Evolutionary conservation across 2,329 filamentous ascomycete species (phyloP).

Genomic region (Fusarium ramigenum): DNA sequence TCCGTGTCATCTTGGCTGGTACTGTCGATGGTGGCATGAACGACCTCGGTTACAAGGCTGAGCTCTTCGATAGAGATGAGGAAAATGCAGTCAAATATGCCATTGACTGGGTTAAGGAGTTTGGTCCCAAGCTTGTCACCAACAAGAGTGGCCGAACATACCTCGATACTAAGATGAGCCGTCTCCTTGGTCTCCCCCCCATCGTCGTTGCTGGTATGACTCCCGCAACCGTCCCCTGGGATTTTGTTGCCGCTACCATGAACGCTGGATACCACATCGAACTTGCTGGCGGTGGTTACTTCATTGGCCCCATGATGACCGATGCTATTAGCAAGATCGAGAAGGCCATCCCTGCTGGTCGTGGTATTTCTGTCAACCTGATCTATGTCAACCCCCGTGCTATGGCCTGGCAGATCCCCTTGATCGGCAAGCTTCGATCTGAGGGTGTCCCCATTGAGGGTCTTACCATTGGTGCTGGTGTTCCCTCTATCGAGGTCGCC

Average conservation of each 20-base stretch:
- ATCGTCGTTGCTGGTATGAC: conserved; percentile 96
- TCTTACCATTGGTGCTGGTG: conserved; percentile 90
- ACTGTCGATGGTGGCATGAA: conserved; percentile 89
- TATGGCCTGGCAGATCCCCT: conserved; percentile 92
- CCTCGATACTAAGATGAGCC: conserved; percentile 96
- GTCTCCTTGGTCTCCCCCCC: conserved; percentile 83
- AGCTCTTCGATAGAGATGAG: conserved; percentile 95
- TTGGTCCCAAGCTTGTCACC: conserved; percentile 90
- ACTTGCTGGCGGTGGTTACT: conserved; percentile 89
- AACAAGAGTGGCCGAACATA: conserved; percentile 90
- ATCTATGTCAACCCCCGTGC: conserved; percentile 91
- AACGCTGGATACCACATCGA: conserved; percentile 95
- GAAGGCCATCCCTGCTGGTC: conserved; percentile 81
- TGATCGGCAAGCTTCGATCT: conserved; percentile 80
- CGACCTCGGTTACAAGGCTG: conserved; percentile 97
- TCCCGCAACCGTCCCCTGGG: conserved; percentile 86
- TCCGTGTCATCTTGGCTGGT: conserved; percentile 94
- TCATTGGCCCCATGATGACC: conserved; percentile 83
- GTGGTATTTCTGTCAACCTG: conserved; percentile 88
- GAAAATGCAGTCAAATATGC: conserved; percentile 95
- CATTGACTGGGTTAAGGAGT: conserved; percentile 97
- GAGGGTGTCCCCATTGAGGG: conserved; percentile 93
- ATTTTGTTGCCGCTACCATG: conserved; percentile 92
- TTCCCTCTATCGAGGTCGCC: conserved; percentile 91
- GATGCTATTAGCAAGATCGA: conserved; percentile 86